Percentiles rank a stretch among this genome's conserved stretches.
phyloP scores from a whole-genome alignment of 805 yeast genomes.

The Kuraishia hungarica region DNA sequence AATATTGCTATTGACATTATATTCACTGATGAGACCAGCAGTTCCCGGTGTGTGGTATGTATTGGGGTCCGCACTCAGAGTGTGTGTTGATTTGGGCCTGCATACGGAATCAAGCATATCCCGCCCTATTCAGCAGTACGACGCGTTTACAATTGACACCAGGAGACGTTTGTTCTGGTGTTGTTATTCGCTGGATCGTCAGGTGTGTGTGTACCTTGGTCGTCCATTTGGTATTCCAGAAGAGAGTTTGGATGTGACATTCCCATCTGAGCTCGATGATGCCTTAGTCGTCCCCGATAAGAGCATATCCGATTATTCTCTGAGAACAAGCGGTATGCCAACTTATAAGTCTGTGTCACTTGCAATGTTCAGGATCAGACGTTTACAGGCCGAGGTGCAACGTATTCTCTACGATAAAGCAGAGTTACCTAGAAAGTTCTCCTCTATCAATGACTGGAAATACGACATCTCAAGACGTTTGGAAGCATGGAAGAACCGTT shows the following conservation, averaged over 20 bases:
- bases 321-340: constrained; percentile 30
- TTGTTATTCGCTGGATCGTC: constrained; percentile 78
- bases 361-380: constrained; percentile 60
- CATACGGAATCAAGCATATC: constrained; percentile 50
- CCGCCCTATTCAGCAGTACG: constrained; percentile 24
- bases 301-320: constrained; percentile 28
- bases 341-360: constrained; percentile 63
- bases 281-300: constrained; percentile 37
- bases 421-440: constrained; percentile 59
- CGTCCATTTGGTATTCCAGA: constrained; percentile 89
- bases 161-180: constrained; percentile 84
- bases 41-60: constrained; percentile 92
- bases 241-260: constrained; percentile 60
- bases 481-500: constrained; percentile 51
- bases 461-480: constrained; percentile 38
- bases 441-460: constrained; percentile 55
- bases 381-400: constrained; percentile 72
- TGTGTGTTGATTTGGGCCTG: constrained; percentile 77
- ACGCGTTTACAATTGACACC: constrained; percentile 55
- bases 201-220: constrained; percentile 77
- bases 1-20: constrained; percentile 55
- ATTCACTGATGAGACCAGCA: constrained; percentile 82
- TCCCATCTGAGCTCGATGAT: constrained; percentile 73
- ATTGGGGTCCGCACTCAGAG: constrained; percentile 68
- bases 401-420: constrained; percentile 61